These are phyloP conservation scores for Hordeum vulgare DNA, from an alignment of 176 grass and related monocot species.

Conservation along the genomic window MorexV3_pseudomolecules_assembly NC_058523.1:532137803-532138302, in stretches of 20 bases:
- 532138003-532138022: too few relatives aligned
- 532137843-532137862: too few relatives aligned
- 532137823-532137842: too few relatives aligned
- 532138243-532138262: not conserved
- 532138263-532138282: not conserved
- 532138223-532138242: not conserved
- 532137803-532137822: too few relatives aligned
- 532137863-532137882: too few relatives aligned
- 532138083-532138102: too few relatives aligned
- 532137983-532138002: not conserved
- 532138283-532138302: not conserved
- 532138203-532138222: not conserved
- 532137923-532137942: not conserved
- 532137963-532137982: not conserved
- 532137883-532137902: too few relatives aligned
- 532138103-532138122: too few relatives aligned
- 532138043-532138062: too few relatives aligned
- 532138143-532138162: not conserved
- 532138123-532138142: not conserved
- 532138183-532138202: not conserved
- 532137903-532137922: too few relatives aligned
- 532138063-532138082: too few relatives aligned
- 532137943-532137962: not conserved
- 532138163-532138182: not conserved
- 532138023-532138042: too few relatives aligned